Evolutionary conservation across 768 basidiomycete species (phyloP).

Genomic region (Mycena rebaudengoi): DNA sequence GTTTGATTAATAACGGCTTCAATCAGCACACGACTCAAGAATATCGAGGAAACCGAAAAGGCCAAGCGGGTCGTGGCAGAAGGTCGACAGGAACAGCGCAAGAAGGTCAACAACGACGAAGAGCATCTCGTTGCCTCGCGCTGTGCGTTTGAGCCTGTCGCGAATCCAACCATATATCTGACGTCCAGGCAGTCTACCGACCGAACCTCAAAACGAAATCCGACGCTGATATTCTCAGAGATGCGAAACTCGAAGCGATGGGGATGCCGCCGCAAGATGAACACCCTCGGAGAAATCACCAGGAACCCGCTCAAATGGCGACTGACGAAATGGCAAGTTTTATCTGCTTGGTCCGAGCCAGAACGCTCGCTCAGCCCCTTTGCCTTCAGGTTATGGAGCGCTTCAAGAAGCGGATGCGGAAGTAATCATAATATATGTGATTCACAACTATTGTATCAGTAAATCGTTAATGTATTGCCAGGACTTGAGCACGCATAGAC

Average conservation of each 20-base stretch:
- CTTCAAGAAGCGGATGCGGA: constrained; percentile 96
- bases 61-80: constrained; percentile 90
- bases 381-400: constrained; percentile 84
- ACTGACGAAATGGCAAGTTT: constrained; percentile 86
- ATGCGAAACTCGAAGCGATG: constrained; percentile 89
- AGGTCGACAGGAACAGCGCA: constrained; percentile 64
- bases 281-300: constrained; percentile 52
- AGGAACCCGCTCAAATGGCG: constrained; percentile 79
- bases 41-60: constrained; percentile 97
- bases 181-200: constrained; percentile 70
- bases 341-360: neutral
- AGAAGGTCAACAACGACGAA: constrained; percentile 68
- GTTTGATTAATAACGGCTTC: neutral
- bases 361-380: neutral
- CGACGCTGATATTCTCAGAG: constrained; percentile 86
- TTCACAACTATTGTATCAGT: constrained; percentile 3
- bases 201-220: constrained; percentile 86
- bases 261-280: constrained; percentile 71
- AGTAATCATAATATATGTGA: constrained; percentile 45
- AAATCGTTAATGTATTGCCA: neutral
- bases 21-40: constrained; percentile 84
- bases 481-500: no score
- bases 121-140: constrained; percentile 87
- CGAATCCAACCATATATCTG: neutral
- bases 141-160: constrained; percentile 62